A percentile compares a stretch with the other conserved stretches of the same genome.
phyloP scores from a whole-genome alignment of 2,329 filamentous ascomycete species.

The Aspergillus felis region DNA sequence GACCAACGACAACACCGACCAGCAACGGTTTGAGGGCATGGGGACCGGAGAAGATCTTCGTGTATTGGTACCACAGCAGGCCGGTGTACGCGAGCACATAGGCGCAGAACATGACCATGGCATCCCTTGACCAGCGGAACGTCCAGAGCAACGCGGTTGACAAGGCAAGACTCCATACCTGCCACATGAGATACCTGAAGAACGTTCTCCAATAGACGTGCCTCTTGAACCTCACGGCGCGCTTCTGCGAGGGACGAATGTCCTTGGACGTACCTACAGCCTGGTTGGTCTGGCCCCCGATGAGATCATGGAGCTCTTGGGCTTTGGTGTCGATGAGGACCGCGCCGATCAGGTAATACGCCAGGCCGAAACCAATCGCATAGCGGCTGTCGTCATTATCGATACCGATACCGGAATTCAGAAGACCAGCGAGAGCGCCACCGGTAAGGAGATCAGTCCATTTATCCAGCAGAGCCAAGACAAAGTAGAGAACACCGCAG shows the following conservation, averaged over 20 bases:
- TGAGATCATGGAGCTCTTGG: conserved; percentile 46
- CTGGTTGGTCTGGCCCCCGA: conserved; percentile 40
- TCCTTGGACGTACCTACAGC: conserved; percentile 41
- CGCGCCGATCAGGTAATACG: conserved; percentile 56
- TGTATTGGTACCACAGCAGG: conserved; percentile 52
- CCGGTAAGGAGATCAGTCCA: conserved; percentile 51
- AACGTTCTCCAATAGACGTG: conserved; percentile 51
- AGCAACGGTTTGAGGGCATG: conserved; percentile 48
- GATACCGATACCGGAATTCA: too few relatives aligned
- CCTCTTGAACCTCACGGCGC: conserved; percentile 45
- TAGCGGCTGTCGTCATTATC: conserved; percentile 38
- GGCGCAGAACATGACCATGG: conserved; percentile 48
- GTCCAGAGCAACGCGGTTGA: conserved; percentile 50
- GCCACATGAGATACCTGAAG: conserved; percentile 47
- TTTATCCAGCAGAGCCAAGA: conserved; percentile 54
- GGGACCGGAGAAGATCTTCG: conserved; percentile 50
- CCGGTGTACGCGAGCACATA: conserved; percentile 51
- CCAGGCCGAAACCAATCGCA: conserved; percentile 53
- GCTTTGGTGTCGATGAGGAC: conserved; percentile 55
- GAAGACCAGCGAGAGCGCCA: conserved; percentile 39
- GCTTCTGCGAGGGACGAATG: conserved; percentile 44
- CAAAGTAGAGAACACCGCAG: conserved; percentile 52
- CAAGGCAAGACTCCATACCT: conserved; percentile 52
- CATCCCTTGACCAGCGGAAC: conserved; percentile 42
- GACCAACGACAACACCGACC: conserved; percentile 43